Evolutionary conservation across 768 basidiomycete species (phyloP), one percentile per base, ranked within the genome.

Genomic region (Pleurotus platypus): DNA sequence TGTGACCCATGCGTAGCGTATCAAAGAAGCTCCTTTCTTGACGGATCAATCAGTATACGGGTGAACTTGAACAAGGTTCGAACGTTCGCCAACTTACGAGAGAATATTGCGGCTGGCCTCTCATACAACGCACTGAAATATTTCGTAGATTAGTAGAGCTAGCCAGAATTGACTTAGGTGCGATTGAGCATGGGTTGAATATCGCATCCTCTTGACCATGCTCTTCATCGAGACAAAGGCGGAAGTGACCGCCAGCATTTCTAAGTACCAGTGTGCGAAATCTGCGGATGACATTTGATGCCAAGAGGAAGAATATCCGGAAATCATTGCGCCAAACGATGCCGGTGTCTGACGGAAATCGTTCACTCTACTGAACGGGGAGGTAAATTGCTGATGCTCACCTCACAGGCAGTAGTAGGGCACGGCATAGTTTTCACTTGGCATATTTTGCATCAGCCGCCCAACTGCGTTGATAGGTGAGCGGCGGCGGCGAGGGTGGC

Each of bases 11-110:
- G 38, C 38, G 51, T 53, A 53, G 15, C 27, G 0, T 18, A 54
- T 54, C 51, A 40, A 54, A 39, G 51, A 54, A 54, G 39, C 22
- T 54, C 51, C 51, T 54, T 42, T 5, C 51, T 54, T 38, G 37
- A 24, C 51, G 51, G 51, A 54, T 54, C 51, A 39, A 42, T 54
- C 51, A 54, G 30, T 11, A 40, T 20, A 20, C 20, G 20, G 20
- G 20, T 39, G 38, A 9, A 15, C 7, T 16, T 50, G n/a, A 15
- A 38, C 9, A 9, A 53, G 4, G 39, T 39, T 12, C 30, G 3
- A 20, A 45, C 42, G 42, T 35, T 35, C 30, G 8, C 30, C 42
- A 11, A 45, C 42, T 22, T 16, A 16, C 20, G 42, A 16, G 42
- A n/a, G 20, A n/a, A n/a, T 45, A 20, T 6, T 43, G 42, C 27